phyloP scores from a whole-genome alignment of 768 basidiomycete genomes.

The Pulveroboletus sp. region DNA sequence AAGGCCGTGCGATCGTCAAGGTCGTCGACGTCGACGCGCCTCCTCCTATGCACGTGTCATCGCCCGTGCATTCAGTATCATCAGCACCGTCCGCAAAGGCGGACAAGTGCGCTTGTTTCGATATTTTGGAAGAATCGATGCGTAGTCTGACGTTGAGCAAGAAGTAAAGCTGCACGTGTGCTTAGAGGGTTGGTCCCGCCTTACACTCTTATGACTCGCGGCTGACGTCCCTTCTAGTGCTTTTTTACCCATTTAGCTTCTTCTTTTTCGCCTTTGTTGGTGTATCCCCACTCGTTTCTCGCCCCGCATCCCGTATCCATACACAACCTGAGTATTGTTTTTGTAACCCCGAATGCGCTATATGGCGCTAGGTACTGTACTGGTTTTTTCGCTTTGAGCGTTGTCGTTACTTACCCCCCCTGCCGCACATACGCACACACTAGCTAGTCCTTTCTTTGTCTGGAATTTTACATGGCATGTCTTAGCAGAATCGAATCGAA shows the following conservation, averaged over 20 bases:
- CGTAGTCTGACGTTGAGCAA: conserved; percentile 59
- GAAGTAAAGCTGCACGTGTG: conserved; percentile 32
- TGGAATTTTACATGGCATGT: conserved; percentile 16
- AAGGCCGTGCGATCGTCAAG: conserved; percentile 76
- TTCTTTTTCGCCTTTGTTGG: not conserved
- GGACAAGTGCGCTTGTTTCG: conserved; percentile 21
- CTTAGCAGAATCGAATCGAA: conserved; percentile 4
- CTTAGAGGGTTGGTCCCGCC: not conserved
- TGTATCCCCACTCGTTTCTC: conserved; percentile 18
- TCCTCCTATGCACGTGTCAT: not conserved
- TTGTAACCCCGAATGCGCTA: conserved; percentile 4
- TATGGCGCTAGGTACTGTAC: conserved; percentile 4
- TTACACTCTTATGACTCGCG: not conserved
- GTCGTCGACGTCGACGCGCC: conserved; percentile 71
- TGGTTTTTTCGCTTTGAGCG: not conserved
- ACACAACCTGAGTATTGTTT: conserved; percentile 10
- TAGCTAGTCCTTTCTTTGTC: conserved; percentile 11
- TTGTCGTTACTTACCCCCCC: conserved; percentile 13
- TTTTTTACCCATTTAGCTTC: conserved; percentile 13
- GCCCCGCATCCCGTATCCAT: conserved; percentile 1
- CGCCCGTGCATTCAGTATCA: not conserved
- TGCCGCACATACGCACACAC: conserved; percentile 6
- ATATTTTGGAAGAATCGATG: conserved; percentile 68
- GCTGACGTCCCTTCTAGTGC: not conserved
- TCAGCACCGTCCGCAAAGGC: conserved; percentile 12